Evolutionary conservation across 805 yeast genomes (phyloP).

Genomic region (Cyberlindnera saturnus): DNA sequence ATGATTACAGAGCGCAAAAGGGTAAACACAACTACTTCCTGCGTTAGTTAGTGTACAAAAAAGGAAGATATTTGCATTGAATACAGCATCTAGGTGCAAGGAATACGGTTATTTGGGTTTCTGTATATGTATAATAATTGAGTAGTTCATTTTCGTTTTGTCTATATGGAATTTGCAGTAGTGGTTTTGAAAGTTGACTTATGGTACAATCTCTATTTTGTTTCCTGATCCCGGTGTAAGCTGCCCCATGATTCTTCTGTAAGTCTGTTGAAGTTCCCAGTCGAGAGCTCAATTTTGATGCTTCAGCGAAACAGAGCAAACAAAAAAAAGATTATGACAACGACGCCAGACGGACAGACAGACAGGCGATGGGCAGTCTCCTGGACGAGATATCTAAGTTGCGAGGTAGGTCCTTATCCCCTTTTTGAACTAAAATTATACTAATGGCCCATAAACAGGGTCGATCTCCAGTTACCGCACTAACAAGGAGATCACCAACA

Average conservation of each 20-base stretch:
- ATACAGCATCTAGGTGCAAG: not conserved
- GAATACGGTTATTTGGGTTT: not conserved
- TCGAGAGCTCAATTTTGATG: no score
- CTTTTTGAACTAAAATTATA: not conserved
- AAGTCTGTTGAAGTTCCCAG: no score
- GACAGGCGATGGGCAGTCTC: conserved; percentile 7
- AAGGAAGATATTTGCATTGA: not conserved
- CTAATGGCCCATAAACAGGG: not conserved
- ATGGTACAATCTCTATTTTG: no score
- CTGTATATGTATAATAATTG: no score
- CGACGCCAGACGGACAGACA: not conserved
- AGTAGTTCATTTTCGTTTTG: no score
- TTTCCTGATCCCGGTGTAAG: no score
- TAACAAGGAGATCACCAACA: conserved; percentile 5
- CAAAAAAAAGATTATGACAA: not conserved
- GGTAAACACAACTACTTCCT: conserved; percentile 66
- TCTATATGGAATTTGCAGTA: no score
- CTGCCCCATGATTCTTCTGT: no score
- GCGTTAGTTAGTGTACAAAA: conserved; percentile 39
- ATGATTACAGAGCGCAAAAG: conserved; percentile 44
- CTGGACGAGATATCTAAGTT: conserved; percentile 17
- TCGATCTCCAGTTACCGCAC: conserved; percentile 1
- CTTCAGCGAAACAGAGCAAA: not conserved
- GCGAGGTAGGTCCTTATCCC: conserved; percentile 13
- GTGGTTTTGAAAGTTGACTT: no score